Evolutionary conservation across 2,329 filamentous ascomycete genomes (phyloP).

Genomic region (Ceratocystis smalleyi): DNA sequence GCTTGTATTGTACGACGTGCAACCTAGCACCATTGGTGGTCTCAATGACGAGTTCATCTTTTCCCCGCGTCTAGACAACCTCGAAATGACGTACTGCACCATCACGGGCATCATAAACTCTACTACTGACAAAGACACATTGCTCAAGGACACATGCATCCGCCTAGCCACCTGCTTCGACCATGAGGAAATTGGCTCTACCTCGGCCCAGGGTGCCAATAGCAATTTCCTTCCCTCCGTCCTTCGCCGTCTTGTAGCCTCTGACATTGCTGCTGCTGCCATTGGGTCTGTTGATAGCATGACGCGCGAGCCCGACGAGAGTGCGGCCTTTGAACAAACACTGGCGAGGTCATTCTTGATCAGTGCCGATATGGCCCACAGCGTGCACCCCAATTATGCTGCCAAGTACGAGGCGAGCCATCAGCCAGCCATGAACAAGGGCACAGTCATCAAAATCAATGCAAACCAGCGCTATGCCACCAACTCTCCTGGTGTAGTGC

Average conservation of each 20-base stretch:
- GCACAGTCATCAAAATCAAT: slow-evolving; percentile 94
- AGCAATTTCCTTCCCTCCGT: slow-evolving; percentile 82
- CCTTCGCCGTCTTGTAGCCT: slow-evolving; percentile 67
- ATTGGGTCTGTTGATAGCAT: slow-evolving; percentile 44
- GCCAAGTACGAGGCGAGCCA: slow-evolving; percentile 85
- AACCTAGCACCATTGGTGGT: slow-evolving; percentile 77
- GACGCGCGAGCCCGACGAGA: slow-evolving; percentile 43
- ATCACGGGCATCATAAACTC: slow-evolving; percentile 75
- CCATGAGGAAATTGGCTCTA: slow-evolving; percentile 91
- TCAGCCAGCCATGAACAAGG: slow-evolving; percentile 88
- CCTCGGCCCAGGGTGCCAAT: slow-evolving; percentile 81
- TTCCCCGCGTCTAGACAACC: slow-evolving; percentile 87
- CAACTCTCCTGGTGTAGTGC: slow-evolving; percentile 84
- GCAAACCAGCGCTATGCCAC: slow-evolving; percentile 95
- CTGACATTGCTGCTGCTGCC: slow-evolving; percentile 37
- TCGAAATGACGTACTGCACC: slow-evolving; percentile 91
- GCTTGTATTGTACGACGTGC: slow-evolving; percentile 90
- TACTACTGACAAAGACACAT: slow-evolving; percentile 42
- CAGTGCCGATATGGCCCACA: slow-evolving; percentile 95
- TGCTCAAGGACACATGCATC: slow-evolving; percentile 66
- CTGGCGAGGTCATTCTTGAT: slow-evolving; percentile 82
- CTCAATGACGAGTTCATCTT: slow-evolving; percentile 90
- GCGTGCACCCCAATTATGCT: slow-evolving; percentile 86
- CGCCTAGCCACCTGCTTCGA: slow-evolving; percentile 92
- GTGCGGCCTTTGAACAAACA: slow-evolving; percentile 85